These are phyloP conservation scores for Xanthoconium stramineum DNA, from an alignment of 768 basidiomycete genomes.

Conservation along the genomic window DNA sequence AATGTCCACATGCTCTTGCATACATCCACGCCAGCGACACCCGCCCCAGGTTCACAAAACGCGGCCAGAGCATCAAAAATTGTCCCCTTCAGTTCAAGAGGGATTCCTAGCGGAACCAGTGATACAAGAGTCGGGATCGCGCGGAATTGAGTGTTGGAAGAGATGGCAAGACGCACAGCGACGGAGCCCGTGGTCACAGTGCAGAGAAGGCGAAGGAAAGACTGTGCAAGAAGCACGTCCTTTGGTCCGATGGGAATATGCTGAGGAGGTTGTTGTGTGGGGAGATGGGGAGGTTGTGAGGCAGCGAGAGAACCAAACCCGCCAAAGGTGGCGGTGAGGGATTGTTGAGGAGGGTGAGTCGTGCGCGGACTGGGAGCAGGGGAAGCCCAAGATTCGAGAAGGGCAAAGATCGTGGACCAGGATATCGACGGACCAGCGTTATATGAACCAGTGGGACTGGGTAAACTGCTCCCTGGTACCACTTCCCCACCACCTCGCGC, in stretches of 20 bases:
- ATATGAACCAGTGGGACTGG: slow-evolving; percentile 34
- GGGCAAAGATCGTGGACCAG: slow-evolving; percentile 73
- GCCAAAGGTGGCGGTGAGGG: slow-evolving; percentile 30
- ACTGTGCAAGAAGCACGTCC: slow-evolving; percentile 74
- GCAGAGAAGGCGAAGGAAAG: slow-evolving; percentile 77
- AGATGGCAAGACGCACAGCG: slow-evolving; percentile 73
- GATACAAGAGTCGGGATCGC: slow-evolving; percentile 78
- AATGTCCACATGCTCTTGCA: slow-evolving; percentile 79
- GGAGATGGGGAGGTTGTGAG: slow-evolving; percentile 28
- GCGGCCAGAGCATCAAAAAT: slow-evolving; percentile 77
- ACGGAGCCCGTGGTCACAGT: slow-evolving; percentile 74
- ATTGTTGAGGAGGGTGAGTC: slow-evolving; percentile 43
- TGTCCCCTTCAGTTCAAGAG: slow-evolving; percentile 86
- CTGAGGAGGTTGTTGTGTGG: slow-evolving; percentile 39
- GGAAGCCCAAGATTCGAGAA: slow-evolving; percentile 72
- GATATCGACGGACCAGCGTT: slow-evolving; percentile 59
- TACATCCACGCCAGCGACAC: slow-evolving; percentile 68
- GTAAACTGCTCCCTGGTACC: slow-evolving; percentile 54
- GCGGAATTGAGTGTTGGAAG: slow-evolving; percentile 73
- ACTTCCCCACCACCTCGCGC: slow-evolving; percentile 72
- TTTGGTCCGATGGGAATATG: slow-evolving; percentile 54
- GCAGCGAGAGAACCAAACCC: slow-evolving; percentile 29
- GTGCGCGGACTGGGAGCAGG: slow-evolving; percentile 46
- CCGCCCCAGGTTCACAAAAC: slow-evolving; percentile 81
- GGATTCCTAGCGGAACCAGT: slow-evolving; percentile 75